Percentiles rank a stretch among this genome's conserved stretches.
Evolutionary conservation across 2,329 filamentous ascomycete species (phyloP).

Genomic region (Cyphellophora europaea): DNA sequence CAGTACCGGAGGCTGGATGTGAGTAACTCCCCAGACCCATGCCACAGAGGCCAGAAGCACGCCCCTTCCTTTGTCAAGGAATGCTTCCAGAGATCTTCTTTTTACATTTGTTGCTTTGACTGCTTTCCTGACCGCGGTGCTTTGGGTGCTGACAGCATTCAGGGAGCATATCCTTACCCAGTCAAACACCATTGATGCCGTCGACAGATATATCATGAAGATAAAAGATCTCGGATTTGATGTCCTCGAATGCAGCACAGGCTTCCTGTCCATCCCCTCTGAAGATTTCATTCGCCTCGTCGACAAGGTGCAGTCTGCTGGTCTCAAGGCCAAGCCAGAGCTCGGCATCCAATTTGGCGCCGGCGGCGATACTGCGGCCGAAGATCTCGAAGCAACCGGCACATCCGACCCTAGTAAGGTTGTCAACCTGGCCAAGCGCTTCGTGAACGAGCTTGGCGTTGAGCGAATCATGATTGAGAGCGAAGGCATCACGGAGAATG

Average conservation of each 20-base stretch:
- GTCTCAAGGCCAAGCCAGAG: slow-evolving; percentile 45
- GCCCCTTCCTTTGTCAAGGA: too few relatives aligned
- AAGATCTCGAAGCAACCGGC: slow-evolving; percentile 38
- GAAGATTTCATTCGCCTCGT: slow-evolving; percentile 46
- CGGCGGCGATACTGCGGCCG: slow-evolving; percentile 42
- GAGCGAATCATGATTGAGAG: slow-evolving; percentile 51
- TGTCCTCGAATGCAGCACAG: slow-evolving; percentile 44
- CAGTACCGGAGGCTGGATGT: too few relatives aligned
- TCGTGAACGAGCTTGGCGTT: slow-evolving; percentile 43
- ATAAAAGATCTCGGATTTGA: slow-evolving; percentile 47
- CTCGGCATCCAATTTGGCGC: slow-evolving; percentile 50
- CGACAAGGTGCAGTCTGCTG: slow-evolving; percentile 37
- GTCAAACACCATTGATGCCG: slow-evolving; percentile 31
- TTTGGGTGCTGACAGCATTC: too few relatives aligned
- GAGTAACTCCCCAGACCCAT: too few relatives aligned
- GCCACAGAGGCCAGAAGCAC: too few relatives aligned
- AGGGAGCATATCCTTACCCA: too few relatives aligned
- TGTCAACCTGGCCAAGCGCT: slow-evolving; percentile 39
- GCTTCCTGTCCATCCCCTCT: slow-evolving; percentile 44
- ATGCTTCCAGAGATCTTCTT: too few relatives aligned
- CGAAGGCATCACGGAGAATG: slow-evolving; percentile 51
- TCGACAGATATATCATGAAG: slow-evolving; percentile 43
- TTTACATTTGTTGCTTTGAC: too few relatives aligned
- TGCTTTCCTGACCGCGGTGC: too few relatives aligned
- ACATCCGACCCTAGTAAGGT: slow-evolving; percentile 41